Percentiles rank a stretch among this genome's conserved stretches.
These are phyloP conservation scores for Hyphopichia wangnamkhiaoensis DNA, from an alignment of 1,139 yeast genomes.

Conservation along the genomic window DNA sequence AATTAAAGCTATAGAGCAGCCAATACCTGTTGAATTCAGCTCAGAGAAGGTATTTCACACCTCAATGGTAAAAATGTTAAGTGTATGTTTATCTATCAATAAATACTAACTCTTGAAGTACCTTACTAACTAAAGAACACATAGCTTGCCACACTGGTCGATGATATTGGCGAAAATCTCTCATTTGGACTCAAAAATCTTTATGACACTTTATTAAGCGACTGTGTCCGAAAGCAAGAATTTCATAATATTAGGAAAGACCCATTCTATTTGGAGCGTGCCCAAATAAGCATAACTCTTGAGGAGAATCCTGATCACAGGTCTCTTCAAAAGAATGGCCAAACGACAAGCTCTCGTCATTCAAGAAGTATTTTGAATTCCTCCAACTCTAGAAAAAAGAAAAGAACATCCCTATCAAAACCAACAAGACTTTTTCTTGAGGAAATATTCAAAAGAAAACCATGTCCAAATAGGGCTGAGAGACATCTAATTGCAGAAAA, in stretches of 20 bases:
- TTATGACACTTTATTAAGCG: conserved; percentile 7
- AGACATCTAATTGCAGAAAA: conserved; percentile 27
- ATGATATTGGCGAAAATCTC: conserved; percentile 1
- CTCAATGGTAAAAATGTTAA: not conserved
- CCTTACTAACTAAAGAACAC: not conserved
- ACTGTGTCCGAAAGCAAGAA: too few relatives aligned
- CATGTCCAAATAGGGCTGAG: conserved; percentile 18
- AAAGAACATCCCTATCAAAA: not conserved
- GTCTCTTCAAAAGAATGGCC: not conserved
- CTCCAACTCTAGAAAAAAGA: not conserved
- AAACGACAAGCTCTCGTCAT: not conserved
- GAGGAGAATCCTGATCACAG: not conserved
- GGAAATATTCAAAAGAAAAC: not conserved
- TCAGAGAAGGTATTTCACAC: too few relatives aligned
- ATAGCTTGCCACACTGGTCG: not conserved
- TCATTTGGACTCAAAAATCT: conserved; percentile 8
- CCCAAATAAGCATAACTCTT: not conserved
- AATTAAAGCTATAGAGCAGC: not conserved
- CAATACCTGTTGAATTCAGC: too few relatives aligned
- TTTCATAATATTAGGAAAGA: not conserved
- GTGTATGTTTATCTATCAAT: not conserved
- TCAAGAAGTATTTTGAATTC: not conserved
- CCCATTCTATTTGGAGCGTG: not conserved
- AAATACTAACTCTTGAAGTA: not conserved
- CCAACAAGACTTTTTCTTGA: not conserved